A percentile compares a stretch with the other conserved stretches of the same genome.
Conservation (phyloP, 2,329 filamentous ascomycete genomes). For the Didymosphaeria variabile region DNA sequence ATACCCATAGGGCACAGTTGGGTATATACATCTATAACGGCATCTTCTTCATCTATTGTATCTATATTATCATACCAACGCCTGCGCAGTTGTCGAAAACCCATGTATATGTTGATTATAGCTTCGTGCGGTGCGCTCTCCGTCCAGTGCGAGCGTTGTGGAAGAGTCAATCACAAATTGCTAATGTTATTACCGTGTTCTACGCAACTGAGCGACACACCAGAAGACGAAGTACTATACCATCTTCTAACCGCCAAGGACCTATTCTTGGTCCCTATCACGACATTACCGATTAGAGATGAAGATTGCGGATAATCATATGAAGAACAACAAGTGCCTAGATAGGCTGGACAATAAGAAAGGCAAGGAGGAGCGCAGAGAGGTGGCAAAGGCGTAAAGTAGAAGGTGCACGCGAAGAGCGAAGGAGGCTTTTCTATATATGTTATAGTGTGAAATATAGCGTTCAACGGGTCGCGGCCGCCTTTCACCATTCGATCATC, state of each 20-base stretch:
- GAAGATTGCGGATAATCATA: constrained; percentile 16
- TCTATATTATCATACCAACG: background rate
- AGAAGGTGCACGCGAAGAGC: background rate
- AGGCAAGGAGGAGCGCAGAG: background rate
- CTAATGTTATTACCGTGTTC: too few relatives aligned
- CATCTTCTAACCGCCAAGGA: too few relatives aligned
- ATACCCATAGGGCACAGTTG: constrained; percentile 1
- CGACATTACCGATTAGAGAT: background rate
- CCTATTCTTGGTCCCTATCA: too few relatives aligned
- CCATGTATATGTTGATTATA: too few relatives aligned
- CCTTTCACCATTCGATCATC: background rate
- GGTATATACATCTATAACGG: background rate
- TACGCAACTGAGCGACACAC: too few relatives aligned
- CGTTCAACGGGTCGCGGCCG: too few relatives aligned
- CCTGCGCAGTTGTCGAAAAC: too few relatives aligned
- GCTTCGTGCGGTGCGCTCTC: too few relatives aligned
- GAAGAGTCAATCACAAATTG: too few relatives aligned
- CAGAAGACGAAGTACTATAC: too few relatives aligned
- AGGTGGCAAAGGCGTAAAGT: background rate
- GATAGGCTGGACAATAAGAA: constrained; percentile 21
- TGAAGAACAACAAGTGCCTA: constrained; percentile 20
- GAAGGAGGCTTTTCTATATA: background rate
- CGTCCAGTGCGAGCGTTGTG: too few relatives aligned
- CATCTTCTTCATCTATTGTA: background rate
- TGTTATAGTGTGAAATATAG: background rate